Conservation (phyloP, 345 rosid species). For the Salix koriyanagi region DNA sequence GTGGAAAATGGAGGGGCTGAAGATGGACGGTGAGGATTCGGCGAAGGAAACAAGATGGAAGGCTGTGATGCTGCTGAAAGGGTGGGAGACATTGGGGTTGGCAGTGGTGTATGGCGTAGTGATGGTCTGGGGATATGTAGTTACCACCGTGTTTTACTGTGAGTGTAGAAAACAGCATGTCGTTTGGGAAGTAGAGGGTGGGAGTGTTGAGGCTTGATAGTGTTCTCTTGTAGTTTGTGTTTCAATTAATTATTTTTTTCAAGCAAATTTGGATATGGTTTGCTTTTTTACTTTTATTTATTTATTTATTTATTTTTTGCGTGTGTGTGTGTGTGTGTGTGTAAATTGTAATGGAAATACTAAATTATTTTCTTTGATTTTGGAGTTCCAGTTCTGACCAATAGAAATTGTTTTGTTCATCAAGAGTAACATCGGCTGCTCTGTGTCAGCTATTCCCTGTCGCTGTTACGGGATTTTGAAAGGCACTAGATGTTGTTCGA, state of each 20-base stretch:
- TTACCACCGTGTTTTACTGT: slow-evolving; percentile 53
- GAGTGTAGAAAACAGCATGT: slow-evolving; percentile 42
- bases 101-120: slow-evolving; percentile 47
- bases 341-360: too few relatives aligned
- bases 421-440: too few relatives aligned
- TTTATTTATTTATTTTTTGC: too few relatives aligned
- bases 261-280: too few relatives aligned
- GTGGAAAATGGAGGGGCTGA: slow-evolving; percentile 41
- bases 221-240: neutral
- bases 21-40: slow-evolving; percentile 35
- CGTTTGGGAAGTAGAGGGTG: slow-evolving; percentile 7
- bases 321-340: too few relatives aligned
- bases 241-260: neutral
- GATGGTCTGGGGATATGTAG: slow-evolving; percentile 59
- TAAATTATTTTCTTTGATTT: too few relatives aligned
- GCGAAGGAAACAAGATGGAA: slow-evolving; percentile 13
- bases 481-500: too few relatives aligned
- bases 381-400: too few relatives aligned
- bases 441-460: too few relatives aligned
- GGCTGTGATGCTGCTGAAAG: slow-evolving; percentile 36
- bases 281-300: too few relatives aligned
- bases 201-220: neutral
- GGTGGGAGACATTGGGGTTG: slow-evolving; percentile 40
- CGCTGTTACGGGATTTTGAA: too few relatives aligned
- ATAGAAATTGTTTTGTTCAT: too few relatives aligned